A percentile compares a stretch with the other conserved stretches of the same genome.
These are phyloP conservation scores for Avena sativa DNA, from an alignment of 176 grass and related monocot genomes.

Conservation along the genomic window DNA sequence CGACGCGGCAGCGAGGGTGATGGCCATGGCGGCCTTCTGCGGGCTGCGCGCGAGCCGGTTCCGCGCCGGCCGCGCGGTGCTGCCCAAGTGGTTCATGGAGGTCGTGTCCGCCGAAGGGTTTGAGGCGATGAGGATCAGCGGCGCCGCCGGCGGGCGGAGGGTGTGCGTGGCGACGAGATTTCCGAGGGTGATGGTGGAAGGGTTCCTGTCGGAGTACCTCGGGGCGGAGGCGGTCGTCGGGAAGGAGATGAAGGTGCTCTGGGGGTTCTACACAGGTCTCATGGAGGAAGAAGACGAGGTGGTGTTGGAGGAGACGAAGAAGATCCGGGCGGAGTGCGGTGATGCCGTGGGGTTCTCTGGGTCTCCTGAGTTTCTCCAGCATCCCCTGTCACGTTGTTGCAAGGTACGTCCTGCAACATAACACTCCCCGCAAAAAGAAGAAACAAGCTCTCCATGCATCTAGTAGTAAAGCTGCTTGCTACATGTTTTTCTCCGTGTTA, in stretches of 20 bases:
- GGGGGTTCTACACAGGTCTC: conserved; percentile 60
- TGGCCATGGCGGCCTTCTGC: conserved; percentile 55
- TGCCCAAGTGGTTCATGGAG: conserved; percentile 77
- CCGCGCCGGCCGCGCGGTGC: conserved; percentile 53
- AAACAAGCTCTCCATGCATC: too few species aligned
- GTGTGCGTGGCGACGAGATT: conserved; percentile 49
- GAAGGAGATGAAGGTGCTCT: conserved; percentile 50
- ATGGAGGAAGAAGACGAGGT: conserved; percentile 40
- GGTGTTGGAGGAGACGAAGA: neutral
- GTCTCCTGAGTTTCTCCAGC: conserved; percentile 24
- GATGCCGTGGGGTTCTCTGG: conserved; percentile 38
- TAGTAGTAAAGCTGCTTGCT: too few species aligned
- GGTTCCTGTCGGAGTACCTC: conserved; percentile 59
- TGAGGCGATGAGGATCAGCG: conserved; percentile 35
- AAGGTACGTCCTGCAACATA: conserved; percentile 47
- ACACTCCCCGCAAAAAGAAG: neutral
- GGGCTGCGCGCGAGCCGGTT: conserved; percentile 45
- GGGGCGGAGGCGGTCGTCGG: conserved; percentile 42
- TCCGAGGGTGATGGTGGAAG: conserved; percentile 74
- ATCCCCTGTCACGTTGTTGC: conserved; percentile 43
- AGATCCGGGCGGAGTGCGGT: neutral
- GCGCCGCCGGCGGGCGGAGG: neutral
- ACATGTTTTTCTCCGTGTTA: too few species aligned
- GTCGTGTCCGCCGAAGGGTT: conserved; percentile 48
- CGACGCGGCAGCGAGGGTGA: conserved; percentile 7